Base-by-base conservation (phyloP, 2,329 filamentous ascomycete species). In the Cercospora brassicicola region DNA sequence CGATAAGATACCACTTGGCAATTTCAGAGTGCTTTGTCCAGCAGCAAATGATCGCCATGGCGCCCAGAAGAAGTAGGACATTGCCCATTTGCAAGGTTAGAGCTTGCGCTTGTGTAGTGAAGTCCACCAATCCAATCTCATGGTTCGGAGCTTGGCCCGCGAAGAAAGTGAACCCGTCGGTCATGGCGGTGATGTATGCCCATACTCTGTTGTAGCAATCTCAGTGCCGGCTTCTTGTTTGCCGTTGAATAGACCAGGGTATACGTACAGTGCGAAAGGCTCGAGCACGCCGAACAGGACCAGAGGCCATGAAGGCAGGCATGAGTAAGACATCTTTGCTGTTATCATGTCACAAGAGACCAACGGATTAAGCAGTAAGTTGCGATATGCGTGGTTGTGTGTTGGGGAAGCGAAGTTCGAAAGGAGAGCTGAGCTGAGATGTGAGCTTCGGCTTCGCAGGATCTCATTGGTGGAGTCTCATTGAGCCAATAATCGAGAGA, bases 281-380 rank as follows among this genome's bases (percentile, higher is more conserved):
- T 72, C 70, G 6, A 72, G 53, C n/a, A 72, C 15, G 39, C 70
- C 68, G 68, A 72, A 71, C 23, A 72, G 36, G 11, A 69, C 59
- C 31, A 69, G 51, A 6, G 70, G 70, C 55, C 65, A 64, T 20
- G 57, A 59, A 23, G 68, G 68, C 9, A 72, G 60, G 57, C 55
- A 64, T 31, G 67, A 71, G 28, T 18, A 30, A 9, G 60, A n/a
- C 69, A 69, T 70, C 33, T 33, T 13, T 23, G 45, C 53, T 18
- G 53, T 15, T 11, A 5, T 30, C 3, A 2, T 56, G 4, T 3
- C 3, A 4, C 45, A 20, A 13, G 45, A 48, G 45, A 48, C 8
- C n/a, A 20, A 48, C n/a, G 45, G n/a, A 10, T 4, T 48, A 10
- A 42, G 36, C 15, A 42, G 18, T 20, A 48, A 20, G 20, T 48